Evolutionary conservation across 352 stramenopile species (phyloP), one percentile per base, ranked within the genome.

Genomic region (Phytophthora colocasiae): DNA sequence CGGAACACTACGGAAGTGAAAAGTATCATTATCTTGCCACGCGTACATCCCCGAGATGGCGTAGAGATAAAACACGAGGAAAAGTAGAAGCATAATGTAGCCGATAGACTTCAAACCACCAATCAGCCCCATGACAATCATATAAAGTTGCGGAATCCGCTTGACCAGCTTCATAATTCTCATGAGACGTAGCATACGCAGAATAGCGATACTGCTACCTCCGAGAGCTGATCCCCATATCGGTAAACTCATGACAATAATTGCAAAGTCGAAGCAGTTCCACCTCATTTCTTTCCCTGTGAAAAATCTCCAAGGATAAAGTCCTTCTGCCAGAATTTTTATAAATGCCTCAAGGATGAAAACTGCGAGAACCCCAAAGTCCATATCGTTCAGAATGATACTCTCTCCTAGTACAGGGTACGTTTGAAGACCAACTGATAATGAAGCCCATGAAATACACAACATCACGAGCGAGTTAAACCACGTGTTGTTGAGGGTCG

Each of bases 121-220:
- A 29, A 97, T 92, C 17, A 97, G 83, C 0, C 90, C 91, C 80
- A 97, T 94, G 44, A 97, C 83, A 66, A 97, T 96, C 76, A 97
- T 92, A 61, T 92, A 92, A n/a, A 97, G 77, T 70, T 96, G 86
- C 14, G 91, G 91, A 22, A 97, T 78, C 6, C 83, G 77, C 74
- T 97, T 96, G 48, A 97, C 86, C 2, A 97, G 78, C 51, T 97
- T 97, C 75, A 97, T 89, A 63, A 97, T 93, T 24, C 90, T 86
- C 73, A 97, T 82, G 3, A 97, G 66, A 31, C 91, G 81, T 12
- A 97, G 67, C 75, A 97, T 89, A 4, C 90, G 78, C 45, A 97
- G 69, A 59, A 97, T 89, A 15, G 77, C 80, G 40, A 97, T 88
- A 60, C 86, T 94, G 40, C 80, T 77, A 10, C 85, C 86, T 15